Evolutionary conservation across 129 eudicot genomes (phyloP).

Genomic region (Flaveria ramosissima): DNA sequence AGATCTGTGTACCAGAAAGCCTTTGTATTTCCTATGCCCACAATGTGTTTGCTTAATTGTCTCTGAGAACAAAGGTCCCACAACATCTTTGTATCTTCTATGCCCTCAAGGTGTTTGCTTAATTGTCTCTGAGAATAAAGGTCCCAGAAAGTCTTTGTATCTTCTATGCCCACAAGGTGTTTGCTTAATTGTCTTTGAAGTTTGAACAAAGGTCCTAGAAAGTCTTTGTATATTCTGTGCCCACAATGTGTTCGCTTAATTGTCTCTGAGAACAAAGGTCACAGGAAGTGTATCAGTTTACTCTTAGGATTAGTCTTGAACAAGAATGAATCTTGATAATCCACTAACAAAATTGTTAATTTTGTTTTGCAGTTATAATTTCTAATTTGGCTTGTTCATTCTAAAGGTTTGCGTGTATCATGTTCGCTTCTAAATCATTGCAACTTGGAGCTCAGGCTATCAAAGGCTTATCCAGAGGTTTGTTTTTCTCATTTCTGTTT

Average conservation of each 20-base stretch:
- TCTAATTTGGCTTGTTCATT: constrained; percentile 6
- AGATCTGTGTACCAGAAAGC: neutral
- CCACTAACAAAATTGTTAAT: neutral
- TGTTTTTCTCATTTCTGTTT: neutral
- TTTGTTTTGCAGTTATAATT: neutral
- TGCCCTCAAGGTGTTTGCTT: constrained; percentile 5
- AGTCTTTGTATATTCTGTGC: constrained; percentile 1
- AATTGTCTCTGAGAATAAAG: neutral
- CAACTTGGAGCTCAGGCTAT: constrained; percentile 23
- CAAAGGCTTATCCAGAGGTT: constrained; percentile 25
- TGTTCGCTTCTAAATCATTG: constrained; percentile 24
- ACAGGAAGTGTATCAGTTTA: neutral
- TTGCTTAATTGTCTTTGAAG: too few species aligned
- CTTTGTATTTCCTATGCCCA: constrained; percentile 13
- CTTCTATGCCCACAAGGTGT: too few species aligned
- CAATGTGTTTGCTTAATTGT: neutral
- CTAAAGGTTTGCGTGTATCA: constrained; percentile 11
- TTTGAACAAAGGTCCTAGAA: neutral
- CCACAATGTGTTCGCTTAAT: neutral
- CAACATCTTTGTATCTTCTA: neutral
- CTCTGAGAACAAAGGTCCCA: neutral
- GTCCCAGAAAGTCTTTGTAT: neutral
- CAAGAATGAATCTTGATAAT: neutral
- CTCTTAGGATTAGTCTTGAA: neutral
- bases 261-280: constrained; percentile 4